Evolutionary conservation across 176 grass and related monocot species (phyloP), one percentile per base, ranked within the genome.

Genomic region (Carex littledalei): DNA sequence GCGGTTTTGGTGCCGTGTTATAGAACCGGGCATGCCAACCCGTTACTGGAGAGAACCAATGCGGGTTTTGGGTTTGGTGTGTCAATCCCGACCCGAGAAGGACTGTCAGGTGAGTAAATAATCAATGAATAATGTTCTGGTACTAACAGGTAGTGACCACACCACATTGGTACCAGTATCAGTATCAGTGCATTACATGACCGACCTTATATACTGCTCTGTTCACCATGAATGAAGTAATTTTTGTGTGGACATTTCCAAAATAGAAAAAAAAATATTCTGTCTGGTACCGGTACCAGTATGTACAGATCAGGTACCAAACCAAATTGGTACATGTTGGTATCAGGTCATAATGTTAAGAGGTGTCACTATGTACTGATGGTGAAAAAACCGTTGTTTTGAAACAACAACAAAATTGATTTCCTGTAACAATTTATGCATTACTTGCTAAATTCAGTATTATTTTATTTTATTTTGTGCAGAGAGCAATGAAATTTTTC

Each of bases 1-100:
- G 88, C 93, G 2, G 91, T 95, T 78, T 85, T 95, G 9, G 93
- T 95, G 41, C 93, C 89, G 0, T 95, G 89, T 59, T 95, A 95
- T 53, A 87, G 87, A 67, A 91, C 18, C 2, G 65, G 85, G 52
- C 84, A 49, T 2, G 63, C 78, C 6, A 61, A 92, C 63, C 66
- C 60, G 8, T 31, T 14, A 31, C 57, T 59, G 13, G 61, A 79
- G 15, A 68, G 52, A n/a, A n/a, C 73, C 29, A 63, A 85, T 24
- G 77, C 50, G 8, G 81, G 53, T 8, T 82, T 84, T 3, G 80
- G 43, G 11, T 69, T 86, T 4, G 64, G 63, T 20, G 78, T 67
- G 18, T 32, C 6, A 52, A 65, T 74, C 55, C 58, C 69, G 8
- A 22, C 59, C 39, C n/a, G 3, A 57, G 85, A 82, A 21, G 65